These are phyloP conservation scores for Ammopiptanthus mongolicus DNA, from an alignment of 306 rosid genomes.

Conservation along the genomic window DNA sequence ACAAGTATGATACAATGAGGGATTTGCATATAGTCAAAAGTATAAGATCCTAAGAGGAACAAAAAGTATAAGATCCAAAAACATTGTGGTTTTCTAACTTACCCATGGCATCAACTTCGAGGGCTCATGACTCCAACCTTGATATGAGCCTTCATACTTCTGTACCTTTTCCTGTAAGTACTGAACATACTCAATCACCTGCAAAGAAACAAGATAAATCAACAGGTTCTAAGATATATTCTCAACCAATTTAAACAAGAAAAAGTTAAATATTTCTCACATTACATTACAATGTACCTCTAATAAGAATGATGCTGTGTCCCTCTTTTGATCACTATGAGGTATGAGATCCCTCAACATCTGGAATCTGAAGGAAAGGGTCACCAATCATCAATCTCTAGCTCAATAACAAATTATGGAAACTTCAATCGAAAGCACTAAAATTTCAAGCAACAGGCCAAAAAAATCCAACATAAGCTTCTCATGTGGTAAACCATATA, in stretches of 20 bases:
- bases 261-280: neutral
- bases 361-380: conserved; percentile 73
- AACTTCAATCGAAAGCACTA: neutral
- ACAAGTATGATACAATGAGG: neutral
- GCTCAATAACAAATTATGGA: conserved; percentile 1
- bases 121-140: conserved; percentile 85
- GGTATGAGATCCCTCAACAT: conserved; percentile 97
- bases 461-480: neutral
- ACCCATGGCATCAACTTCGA: conserved; percentile 98
- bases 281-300: conserved; percentile 51
- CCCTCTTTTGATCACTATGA: conserved; percentile 94
- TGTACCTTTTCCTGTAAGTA: conserved; percentile 84
- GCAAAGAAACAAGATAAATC: conserved; percentile 20
- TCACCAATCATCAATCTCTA: conserved; percentile 22
- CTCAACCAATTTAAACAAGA: neutral
- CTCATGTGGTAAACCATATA: neutral
- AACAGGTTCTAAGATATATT: neutral
- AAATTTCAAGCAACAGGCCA: neutral
- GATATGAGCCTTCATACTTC: conserved; percentile 83
- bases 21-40: conserved; percentile 8
- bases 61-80: conserved; percentile 3
- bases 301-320: conserved; percentile 87
- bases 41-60: neutral
- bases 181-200: conserved; percentile 96
- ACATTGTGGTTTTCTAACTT: conserved; percentile 12